These are phyloP conservation scores for Nepenthes mirabilis DNA, from an alignment of 148 eudicot species.

Conservation along the genomic window DNA sequence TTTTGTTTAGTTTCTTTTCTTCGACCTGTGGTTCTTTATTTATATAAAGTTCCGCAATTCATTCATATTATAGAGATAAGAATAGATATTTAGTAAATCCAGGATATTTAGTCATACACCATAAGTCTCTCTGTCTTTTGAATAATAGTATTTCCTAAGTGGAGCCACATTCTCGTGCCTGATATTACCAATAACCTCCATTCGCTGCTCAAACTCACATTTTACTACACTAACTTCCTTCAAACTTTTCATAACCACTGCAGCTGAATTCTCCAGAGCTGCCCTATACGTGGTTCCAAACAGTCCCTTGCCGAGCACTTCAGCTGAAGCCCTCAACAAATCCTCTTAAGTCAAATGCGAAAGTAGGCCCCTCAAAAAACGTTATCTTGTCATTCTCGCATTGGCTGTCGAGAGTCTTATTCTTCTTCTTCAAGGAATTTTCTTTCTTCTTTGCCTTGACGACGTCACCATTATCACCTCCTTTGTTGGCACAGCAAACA, in stretches of 20 bases:
- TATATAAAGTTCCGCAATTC: no score
- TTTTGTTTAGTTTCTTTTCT: no score
- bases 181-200: conserved; percentile 58
- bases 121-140: conserved; percentile 86
- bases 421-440: conserved; percentile 17
- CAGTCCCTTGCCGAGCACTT: conserved; percentile 48
- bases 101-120: conserved; percentile 41
- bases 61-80: no score
- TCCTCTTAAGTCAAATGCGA: conserved; percentile 44
- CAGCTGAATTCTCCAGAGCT: conserved; percentile 51
- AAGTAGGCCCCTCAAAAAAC: conserved; percentile 29
- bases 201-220: conserved; percentile 69
- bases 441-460: conserved; percentile 14
- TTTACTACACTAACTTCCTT: conserved; percentile 46
- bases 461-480: conserved; percentile 2
- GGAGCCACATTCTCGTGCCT: conserved; percentile 66
- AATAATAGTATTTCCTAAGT: conserved; percentile 67
- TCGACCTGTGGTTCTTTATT: no score
- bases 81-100: no score
- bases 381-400: conserved; percentile 16
- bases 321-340: conserved; percentile 51
- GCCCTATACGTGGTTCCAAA: conserved; percentile 71
- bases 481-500: conserved; percentile 22
- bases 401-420: conserved; percentile 12
- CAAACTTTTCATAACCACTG: conserved; percentile 61